Evolutionary conservation across 768 basidiomycete genomes (phyloP).

Genomic region (Leccinum barrowsii): DNA sequence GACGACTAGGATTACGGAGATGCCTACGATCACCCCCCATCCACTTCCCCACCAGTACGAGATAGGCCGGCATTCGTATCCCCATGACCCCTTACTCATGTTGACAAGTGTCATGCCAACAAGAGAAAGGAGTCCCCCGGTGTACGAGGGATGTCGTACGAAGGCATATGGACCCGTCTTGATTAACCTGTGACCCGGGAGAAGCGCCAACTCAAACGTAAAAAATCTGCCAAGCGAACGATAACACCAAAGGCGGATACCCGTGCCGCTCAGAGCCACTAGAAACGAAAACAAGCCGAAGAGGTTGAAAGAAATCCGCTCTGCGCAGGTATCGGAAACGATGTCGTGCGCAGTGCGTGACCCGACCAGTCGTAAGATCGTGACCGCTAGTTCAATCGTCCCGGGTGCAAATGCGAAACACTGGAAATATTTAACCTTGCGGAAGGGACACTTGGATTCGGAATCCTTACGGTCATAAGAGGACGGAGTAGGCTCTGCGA

Average conservation of each 20-base stretch:
- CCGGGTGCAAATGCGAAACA: constrained; percentile 1
- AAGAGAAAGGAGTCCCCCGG: constrained; percentile 3
- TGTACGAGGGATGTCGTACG: constrained; percentile 15
- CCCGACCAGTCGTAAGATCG: neutral
- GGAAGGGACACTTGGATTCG: neutral
- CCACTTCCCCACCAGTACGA: constrained; percentile 8
- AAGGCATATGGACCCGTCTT: constrained; percentile 13
- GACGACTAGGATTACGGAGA: neutral
- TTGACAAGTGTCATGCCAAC: constrained; percentile 8
- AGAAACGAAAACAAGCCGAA: constrained; percentile 3
- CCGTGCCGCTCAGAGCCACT: constrained; percentile 23
- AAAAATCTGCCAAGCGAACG: constrained; percentile 35
- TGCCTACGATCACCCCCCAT: neutral
- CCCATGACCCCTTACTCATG: constrained; percentile 13
- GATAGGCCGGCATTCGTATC: constrained; percentile 4
- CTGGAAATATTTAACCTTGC: neutral
- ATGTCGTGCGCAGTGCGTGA: neutral
- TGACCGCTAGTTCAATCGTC: neutral
- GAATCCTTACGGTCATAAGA: neutral
- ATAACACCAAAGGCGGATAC: constrained; percentile 35
- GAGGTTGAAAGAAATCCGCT: constrained; percentile 2
- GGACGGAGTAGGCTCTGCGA: constrained; percentile 1
- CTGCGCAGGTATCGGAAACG: constrained; percentile 1
- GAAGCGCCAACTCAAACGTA: constrained; percentile 37
- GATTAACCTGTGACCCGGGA: constrained; percentile 7